phyloP scores from a whole-genome alignment of 208 protist genomes.

The Eutreptiella sp. region DNA sequence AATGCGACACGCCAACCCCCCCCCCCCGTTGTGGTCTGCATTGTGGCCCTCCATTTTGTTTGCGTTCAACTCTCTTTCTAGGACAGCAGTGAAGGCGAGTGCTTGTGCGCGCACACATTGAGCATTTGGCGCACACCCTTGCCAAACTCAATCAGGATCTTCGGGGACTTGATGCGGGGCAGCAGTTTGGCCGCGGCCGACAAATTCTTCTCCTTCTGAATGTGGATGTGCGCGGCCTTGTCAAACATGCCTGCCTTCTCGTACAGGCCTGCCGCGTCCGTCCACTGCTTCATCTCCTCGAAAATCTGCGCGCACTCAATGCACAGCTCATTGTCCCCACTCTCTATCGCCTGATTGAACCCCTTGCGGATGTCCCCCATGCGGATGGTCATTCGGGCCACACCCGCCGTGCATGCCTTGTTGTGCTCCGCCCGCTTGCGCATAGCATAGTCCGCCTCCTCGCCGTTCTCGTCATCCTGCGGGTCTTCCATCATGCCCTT shows the following conservation, averaged over 20 bases:
- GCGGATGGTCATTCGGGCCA: conserved; percentile 75
- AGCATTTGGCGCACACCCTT: too few relatives aligned
- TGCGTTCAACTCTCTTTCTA: conserved; percentile 29
- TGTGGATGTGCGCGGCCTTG: conserved; percentile 83
- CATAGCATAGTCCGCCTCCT: conserved; percentile 28
- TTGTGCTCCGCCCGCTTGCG: conserved; percentile 69
- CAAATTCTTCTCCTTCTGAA: conserved; percentile 81
- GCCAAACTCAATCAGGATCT: conserved; percentile 85
- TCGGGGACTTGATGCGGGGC: conserved; percentile 77
- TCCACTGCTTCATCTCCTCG: conserved; percentile 75
- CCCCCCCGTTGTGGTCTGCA: too few relatives aligned
- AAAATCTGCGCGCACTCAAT: conserved; percentile 85
- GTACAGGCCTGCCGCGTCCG: conserved; percentile 89
- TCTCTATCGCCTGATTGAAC: conserved; percentile 66
- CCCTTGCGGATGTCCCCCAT: conserved; percentile 70
- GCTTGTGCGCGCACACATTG: too few relatives aligned
- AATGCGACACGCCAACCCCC: too few relatives aligned
- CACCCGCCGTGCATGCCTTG: conserved; percentile 63
- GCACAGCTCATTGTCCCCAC: conserved; percentile 53
- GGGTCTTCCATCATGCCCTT: conserved; percentile 52
- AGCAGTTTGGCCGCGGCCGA: conserved; percentile 72
- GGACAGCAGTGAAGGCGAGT: too few relatives aligned
- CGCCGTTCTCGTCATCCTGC: conserved; percentile 43
- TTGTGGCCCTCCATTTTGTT: too few relatives aligned
- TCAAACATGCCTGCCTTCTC: conserved; percentile 80